These are phyloP conservation scores for Monocercomonoides exilis DNA, from an alignment of 78 protist genomes.

Conservation along the genomic window DNA sequence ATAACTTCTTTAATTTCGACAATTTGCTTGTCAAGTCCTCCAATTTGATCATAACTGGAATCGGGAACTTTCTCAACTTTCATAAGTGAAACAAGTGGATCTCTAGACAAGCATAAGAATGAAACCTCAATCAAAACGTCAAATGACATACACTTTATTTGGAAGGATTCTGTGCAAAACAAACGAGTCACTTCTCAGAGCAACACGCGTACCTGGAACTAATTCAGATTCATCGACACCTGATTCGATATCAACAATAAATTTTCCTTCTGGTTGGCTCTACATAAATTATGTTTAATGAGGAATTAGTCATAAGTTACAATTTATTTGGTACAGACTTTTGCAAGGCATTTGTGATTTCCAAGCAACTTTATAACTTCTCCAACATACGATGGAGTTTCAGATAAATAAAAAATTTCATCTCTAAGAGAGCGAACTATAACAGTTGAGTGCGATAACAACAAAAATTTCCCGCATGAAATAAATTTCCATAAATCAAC, in stretches of 20 bases:
- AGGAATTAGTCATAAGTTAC: too few species aligned
- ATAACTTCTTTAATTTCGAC: slow-evolving; percentile 96
- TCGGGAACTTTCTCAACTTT: slow-evolving; percentile 98
- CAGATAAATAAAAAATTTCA: slow-evolving; percentile 79
- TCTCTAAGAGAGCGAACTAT: slow-evolving; percentile 84
- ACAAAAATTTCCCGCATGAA: neutral
- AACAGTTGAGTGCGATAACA: neutral
- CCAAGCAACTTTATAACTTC: slow-evolving; percentile 95
- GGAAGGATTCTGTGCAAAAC: slow-evolving; percentile 73
- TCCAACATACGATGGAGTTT: slow-evolving; percentile 92
- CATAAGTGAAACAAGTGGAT: slow-evolving; percentile 89
- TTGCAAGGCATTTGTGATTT: neutral
- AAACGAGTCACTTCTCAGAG: slow-evolving; percentile 75
- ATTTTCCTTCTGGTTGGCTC: slow-evolving; percentile 86
- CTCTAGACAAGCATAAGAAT: slow-evolving; percentile 11
- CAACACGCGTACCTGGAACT: slow-evolving; percentile 78
- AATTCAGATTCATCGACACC: slow-evolving; percentile 59
- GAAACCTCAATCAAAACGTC: neutral
- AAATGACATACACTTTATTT: neutral
- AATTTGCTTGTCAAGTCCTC: slow-evolving; percentile 97
- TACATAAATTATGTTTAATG: too few species aligned
- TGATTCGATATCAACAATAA: slow-evolving; percentile 90
- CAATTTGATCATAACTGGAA: slow-evolving; percentile 96
- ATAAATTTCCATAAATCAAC: neutral
- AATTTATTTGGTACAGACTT: too few species aligned